Evolutionary conservation across 345 rosid genomes (phyloP).

Genomic region (Murraya paniculata): DNA sequence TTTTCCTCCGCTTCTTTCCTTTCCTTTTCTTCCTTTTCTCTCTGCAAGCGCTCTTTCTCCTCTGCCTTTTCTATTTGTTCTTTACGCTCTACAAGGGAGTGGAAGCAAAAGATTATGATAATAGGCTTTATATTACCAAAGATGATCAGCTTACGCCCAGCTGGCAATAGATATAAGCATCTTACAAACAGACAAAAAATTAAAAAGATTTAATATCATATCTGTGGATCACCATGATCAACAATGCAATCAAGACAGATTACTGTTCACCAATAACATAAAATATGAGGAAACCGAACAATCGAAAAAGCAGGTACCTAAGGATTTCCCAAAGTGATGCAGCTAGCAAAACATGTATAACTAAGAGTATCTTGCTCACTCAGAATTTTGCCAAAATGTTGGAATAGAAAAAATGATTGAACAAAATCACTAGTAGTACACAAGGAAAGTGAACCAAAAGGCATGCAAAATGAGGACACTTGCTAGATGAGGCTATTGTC

Average conservation of each 20-base stretch:
- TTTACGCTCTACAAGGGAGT: slow-evolving; percentile 55
- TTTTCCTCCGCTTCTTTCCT: slow-evolving; percentile 70
- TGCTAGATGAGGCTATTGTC: background rate
- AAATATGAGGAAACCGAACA: background rate
- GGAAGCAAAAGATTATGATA: slow-evolving; percentile 19
- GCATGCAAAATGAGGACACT: background rate
- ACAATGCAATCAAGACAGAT: background rate
- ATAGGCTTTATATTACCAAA: background rate
- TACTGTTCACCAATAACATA: background rate
- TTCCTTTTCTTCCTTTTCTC: slow-evolving; percentile 76
- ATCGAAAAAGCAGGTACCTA: background rate
- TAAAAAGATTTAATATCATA: background rate
- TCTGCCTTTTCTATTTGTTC: slow-evolving; percentile 85
- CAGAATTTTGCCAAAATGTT: background rate
- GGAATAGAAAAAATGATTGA: background rate
- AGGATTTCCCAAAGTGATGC: slow-evolving; percentile 1
- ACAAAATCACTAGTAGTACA: background rate
- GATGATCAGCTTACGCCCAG: background rate
- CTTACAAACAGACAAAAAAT: background rate
- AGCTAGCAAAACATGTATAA: background rate
- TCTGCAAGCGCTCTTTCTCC: slow-evolving; percentile 66
- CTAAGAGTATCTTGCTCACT: background rate
- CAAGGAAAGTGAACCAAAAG: background rate
- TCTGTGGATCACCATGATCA: slow-evolving; percentile 1
- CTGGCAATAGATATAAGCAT: background rate